Evolutionary conservation across 306 rosid species (phyloP), one percentile per base, ranked within the genome.

Genomic region (Cucurbita ficifolia): DNA sequence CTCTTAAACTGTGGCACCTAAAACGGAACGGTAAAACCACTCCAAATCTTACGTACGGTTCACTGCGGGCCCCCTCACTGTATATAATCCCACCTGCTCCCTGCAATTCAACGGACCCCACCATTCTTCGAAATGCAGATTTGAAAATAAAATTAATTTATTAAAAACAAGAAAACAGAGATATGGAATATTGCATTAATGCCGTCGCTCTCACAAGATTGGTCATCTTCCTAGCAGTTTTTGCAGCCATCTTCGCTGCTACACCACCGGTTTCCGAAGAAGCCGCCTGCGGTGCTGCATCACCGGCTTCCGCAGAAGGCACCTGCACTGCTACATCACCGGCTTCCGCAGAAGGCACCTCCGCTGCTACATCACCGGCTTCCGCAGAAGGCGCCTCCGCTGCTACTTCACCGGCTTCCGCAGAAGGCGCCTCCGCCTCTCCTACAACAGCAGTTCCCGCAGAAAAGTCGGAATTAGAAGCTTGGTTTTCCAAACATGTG

Each of bases 401-500:
- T 3, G 50, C 8, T 0, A n/a, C 70, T 6, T 35, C 70, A 2
- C 70, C 65, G 1, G 7, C n/a, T n/a, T n/a, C n/a, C n/a, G n/a
- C n/a, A n/a, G n/a, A n/a, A n/a, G n/a, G n/a, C n/a, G n/a, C n/a
- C n/a, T n/a, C 24, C 24, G 24, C 24, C 24, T 22, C 79, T 3
- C 33, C 8, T 0, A 18, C 71, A 7, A n/a, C 71, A 2, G 51
- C 62, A 0, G 7, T 84, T 16, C 91, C 91, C 0, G 64, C 61
- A 0, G 73, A 70, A 4, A 82, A 70, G 13, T 10, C 79, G 0
- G 78, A 80, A 52, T 0, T 90, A 21, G 6, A 10, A 9, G 8
- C 21, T 0, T 88, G 97, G 97, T 88, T 87, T 73, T 11, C 46
- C 0, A 18, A 19, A 3, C 79, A 84, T 1, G 80, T 86, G 9